Evolutionary conservation across 345 rosid genomes (phyloP).

Genomic region (Brassica carinata): DNA sequence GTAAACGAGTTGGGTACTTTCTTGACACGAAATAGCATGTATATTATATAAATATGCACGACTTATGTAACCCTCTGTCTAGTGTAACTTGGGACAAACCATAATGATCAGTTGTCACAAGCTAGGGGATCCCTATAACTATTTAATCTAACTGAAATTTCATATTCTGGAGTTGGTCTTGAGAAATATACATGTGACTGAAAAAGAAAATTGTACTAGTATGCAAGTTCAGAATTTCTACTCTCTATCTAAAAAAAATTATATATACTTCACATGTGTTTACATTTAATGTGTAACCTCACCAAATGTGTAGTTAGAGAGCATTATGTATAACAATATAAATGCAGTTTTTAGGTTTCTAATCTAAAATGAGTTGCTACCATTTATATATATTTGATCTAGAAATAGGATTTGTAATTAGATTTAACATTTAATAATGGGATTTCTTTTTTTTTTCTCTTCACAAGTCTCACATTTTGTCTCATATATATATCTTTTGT

Average conservation of each 20-base stretch:
- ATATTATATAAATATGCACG: slow-evolving; percentile 7
- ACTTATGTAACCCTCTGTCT: slow-evolving; percentile 14
- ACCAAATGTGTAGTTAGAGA: not conserved
- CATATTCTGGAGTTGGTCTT: not conserved
- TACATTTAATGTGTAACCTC: not conserved
- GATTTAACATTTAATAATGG: not conserved
- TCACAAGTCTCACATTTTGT: not conserved
- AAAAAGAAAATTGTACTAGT: not conserved
- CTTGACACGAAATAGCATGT: slow-evolving; percentile 9
- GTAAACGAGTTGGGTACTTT: not conserved
- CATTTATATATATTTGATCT: not conserved
- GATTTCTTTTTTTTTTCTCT: not conserved
- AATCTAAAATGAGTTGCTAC: not conserved
- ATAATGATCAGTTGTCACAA: slow-evolving; percentile 20
- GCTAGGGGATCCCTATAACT: slow-evolving; percentile 7
- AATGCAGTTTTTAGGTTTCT: not conserved
- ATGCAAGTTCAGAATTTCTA: not conserved
- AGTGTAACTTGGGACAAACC: slow-evolving; percentile 21
- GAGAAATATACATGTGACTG: not conserved
- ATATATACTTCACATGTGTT: not conserved
- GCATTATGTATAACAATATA: not conserved
- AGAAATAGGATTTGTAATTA: not conserved
- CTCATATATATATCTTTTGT: not conserved
- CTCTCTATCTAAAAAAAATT: not conserved
- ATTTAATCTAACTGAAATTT: not conserved